A percentile compares a stretch with the other conserved stretches of the same genome.
phyloP scores from a whole-genome alignment of 2,329 filamentous ascomycete genomes.

The Pseudomassariella vexata region DNA sequence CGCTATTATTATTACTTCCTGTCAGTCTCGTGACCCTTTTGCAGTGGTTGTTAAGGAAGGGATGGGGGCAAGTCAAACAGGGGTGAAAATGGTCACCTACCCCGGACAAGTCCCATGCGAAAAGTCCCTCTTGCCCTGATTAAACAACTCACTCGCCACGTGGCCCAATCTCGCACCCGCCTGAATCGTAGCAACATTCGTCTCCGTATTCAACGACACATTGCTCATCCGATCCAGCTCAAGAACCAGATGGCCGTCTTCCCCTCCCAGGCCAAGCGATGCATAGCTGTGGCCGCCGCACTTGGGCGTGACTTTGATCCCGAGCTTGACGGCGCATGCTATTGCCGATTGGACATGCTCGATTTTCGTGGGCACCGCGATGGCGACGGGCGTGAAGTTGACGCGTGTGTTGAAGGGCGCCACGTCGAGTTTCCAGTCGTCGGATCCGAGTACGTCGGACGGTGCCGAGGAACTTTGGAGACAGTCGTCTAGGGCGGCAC shows the following conservation, averaged over 20 bases:
- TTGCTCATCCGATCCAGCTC: constrained; percentile 36
- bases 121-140: constrained; percentile 25
- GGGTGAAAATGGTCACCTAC: constrained; percentile 24
- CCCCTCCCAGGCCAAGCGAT: constrained; percentile 36
- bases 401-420: constrained; percentile 23
- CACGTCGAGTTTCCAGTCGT: constrained; percentile 21
- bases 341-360: constrained; percentile 38
- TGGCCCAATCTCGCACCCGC: constrained; percentile 38
- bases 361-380: constrained; percentile 34
- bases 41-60: too few relatives aligned
- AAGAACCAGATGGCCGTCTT: constrained; percentile 39
- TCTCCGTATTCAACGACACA: constrained; percentile 30
- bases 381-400: constrained; percentile 28
- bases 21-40: too few relatives aligned
- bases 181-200: constrained; percentile 33
- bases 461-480: constrained; percentile 15
- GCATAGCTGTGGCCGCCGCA: constrained; percentile 45
- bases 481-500: constrained; percentile 20
- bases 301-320: constrained; percentile 38
- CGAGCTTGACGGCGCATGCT: constrained; percentile 31
- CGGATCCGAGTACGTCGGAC: constrained; percentile 18
- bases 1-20: constrained; percentile 13
- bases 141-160: constrained; percentile 25
- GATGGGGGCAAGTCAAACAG: too few relatives aligned
- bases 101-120: constrained; percentile 32